Evolutionary conservation across 176 grass and related monocot species (phyloP).

Genomic region (Triticum timopheevii): DNA sequence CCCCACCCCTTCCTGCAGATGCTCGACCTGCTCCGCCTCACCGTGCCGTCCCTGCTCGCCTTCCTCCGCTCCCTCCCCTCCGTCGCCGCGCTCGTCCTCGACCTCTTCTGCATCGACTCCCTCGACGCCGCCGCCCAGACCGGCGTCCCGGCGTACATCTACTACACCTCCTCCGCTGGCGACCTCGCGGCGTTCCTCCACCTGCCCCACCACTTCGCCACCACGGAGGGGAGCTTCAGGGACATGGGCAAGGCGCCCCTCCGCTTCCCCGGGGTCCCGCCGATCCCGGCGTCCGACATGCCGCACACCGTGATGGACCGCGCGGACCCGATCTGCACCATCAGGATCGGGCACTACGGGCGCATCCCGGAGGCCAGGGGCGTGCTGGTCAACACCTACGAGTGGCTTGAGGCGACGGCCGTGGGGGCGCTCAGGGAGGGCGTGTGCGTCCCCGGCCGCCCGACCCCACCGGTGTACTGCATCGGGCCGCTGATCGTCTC

Average conservation of each 20-base stretch:
- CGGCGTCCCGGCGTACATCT: slow-evolving; percentile 25
- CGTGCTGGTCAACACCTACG: slow-evolving; percentile 35
- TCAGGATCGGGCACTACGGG: neutral
- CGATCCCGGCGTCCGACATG: slow-evolving; percentile 17
- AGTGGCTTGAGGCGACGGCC: slow-evolving; percentile 18
- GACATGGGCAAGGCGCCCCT: slow-evolving; percentile 24
- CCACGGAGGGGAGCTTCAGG: neutral
- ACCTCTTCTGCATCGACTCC: slow-evolving; percentile 31
- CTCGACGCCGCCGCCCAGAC: neutral
- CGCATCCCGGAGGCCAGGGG: slow-evolving; percentile 1
- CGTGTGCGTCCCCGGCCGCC: neutral
- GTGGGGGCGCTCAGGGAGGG: neutral
- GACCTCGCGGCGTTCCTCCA: slow-evolving; percentile 11
- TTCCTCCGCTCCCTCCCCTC: slow-evolving; percentile 8
- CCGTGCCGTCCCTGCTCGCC: neutral
- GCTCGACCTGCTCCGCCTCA: slow-evolving; percentile 8
- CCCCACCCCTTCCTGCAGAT: neutral
- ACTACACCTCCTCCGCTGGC: slow-evolving; percentile 23
- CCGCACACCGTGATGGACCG: neutral
- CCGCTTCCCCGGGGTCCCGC: slow-evolving; percentile 27
- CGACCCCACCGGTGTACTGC: neutral
- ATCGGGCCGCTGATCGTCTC: neutral
- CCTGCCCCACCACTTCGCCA: neutral
- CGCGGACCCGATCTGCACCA: neutral
- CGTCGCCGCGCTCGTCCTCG: slow-evolving; percentile 24